Base-by-base conservation (phyloP, 202 grass and related monocot species). In the Setaria italica region DNA sequence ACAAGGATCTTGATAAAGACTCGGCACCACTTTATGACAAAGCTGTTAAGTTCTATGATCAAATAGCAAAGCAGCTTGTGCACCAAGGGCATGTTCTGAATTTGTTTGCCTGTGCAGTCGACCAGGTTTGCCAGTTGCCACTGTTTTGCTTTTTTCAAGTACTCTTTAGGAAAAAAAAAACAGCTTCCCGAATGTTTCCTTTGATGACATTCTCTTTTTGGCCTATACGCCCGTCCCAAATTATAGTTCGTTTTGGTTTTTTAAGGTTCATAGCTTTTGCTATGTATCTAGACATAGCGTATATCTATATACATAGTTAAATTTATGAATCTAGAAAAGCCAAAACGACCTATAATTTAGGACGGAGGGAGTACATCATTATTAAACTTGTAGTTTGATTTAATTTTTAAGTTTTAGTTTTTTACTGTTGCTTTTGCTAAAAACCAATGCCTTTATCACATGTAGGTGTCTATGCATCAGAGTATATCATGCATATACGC, bases 11-110 rank as follows among this genome's bases (percentile, higher is more conserved):
- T 2, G 93, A 95, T 89, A 98, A 98, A 92, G 91, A 87, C 79
- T 92, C 95, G 13, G 95, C 88, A 62, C 88, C 93, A 74, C 85
- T 95, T 79, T 90, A 92, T 90, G 87, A 90, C 79, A 98, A 98
- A 92, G 93, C 95, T 78, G 91, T 95, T 35, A 98, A 98, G 77
- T 98, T 98, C 84, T 95, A 94, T 58, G 91, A 98, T 84, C 91
- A 87, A 62, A 85, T 98, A 39, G 94, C 95, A 11, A 95, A 95
- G 77, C 93, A 98, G 81, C 95, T 98, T 89, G 95, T 94, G 85
- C 91, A 98, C 82, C 95, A 98, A 90, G 95, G 95, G 33, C 95
- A 98, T 84, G 91, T 98, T 41, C 82, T 98, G 79, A 93, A 98
- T 93, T 86, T 98, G 78, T 98, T 98, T 92, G 95, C 95, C 58